Evolutionary conservation across 164 flowering plant genomes (phyloP), one percentile per base, ranked within the genome.

Genomic region (Piper longum): DNA sequence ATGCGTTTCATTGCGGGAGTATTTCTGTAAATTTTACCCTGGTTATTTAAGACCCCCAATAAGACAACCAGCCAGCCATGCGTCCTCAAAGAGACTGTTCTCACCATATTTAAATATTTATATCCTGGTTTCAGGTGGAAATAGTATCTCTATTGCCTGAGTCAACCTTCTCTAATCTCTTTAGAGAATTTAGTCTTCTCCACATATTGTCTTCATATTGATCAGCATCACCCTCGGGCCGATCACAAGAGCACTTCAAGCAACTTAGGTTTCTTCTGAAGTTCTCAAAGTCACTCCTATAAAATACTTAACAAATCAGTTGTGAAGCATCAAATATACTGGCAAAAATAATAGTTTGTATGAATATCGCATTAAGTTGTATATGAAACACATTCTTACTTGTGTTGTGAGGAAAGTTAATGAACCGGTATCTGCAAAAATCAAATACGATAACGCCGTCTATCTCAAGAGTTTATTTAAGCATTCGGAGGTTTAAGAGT

Each of bases 341-440:
- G 7, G 52, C 3, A 48, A 48, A 0, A 11, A 48, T 9, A 48
- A 48, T 12, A 9, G 9, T 8, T 3, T 3, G 14, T 14, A 48
- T 48, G 52, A 48, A 2, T 5, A 5, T 48, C 52, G 14, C 52
- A 48, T 48, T 14, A 18, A 43, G 62, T 40, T 60, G 16, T 8
- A 14, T 11, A 43, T 54, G 5, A 5, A 17, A 26, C 70, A 57
- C 64, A 76, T 58, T 70, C 93, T 81, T 67, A 89, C 96, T 78
- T 26, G 42, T 80, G 45, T 88, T 92, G 77, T 84, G 86, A 61
- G 96, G 80, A 67, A 87, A 92, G 62, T 92, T 92, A 92, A 87
- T 79, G 77, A 79, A 86, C 16, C 62, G 69, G 74, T 96, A 92
- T 72, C 98, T 89, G 66, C 14, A 57, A 66, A 43, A 43, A 5